Conservation (phyloP, 2,329 filamentous ascomycete genomes). For the Neofusicoccum kwambonambiense region DNA sequence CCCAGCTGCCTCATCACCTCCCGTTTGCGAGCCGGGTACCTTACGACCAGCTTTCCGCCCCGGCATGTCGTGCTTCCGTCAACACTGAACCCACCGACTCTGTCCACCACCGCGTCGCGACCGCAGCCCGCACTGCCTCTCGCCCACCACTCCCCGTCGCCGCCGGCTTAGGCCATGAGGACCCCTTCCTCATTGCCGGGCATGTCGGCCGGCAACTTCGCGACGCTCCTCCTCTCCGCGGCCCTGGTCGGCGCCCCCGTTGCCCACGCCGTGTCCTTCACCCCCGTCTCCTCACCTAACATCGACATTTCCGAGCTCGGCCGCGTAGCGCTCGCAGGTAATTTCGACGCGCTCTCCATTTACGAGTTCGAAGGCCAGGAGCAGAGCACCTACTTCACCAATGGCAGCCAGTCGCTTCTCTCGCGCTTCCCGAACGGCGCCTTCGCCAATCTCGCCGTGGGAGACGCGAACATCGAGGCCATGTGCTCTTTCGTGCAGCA, state of each 20-base stretch:
- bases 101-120: constrained; percentile 24
- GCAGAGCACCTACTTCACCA: constrained; percentile 63
- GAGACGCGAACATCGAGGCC: constrained; percentile 80
- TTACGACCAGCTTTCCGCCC: constrained; percentile 15
- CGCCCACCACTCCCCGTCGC: constrained; percentile 11
- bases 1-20: constrained; percentile 18
- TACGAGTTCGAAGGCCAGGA: constrained; percentile 83
- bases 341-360: constrained; percentile 88
- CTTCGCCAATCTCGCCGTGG: constrained; percentile 69
- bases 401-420: constrained; percentile 80
- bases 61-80: constrained; percentile 18
- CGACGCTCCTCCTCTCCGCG: constrained; percentile 31
- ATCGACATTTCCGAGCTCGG: constrained; percentile 78
- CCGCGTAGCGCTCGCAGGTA: constrained; percentile 78
- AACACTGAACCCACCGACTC: constrained; percentile 20
- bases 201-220: constrained; percentile 37
- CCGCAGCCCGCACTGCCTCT: constrained; percentile 16
- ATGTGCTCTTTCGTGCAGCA: constrained; percentile 74
- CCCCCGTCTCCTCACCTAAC: constrained; percentile 63
- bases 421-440: constrained; percentile 81
- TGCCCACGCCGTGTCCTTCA: constrained; percentile 51
- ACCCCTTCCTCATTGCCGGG: constrained; percentile 37
- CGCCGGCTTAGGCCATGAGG: constrained; percentile 35
- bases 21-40: constrained; percentile 16
- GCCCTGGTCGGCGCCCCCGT: constrained; percentile 23